phyloP scores from a whole-genome alignment of 352 stramenopile genomes.

The Aphanomyces invadans region DNA sequence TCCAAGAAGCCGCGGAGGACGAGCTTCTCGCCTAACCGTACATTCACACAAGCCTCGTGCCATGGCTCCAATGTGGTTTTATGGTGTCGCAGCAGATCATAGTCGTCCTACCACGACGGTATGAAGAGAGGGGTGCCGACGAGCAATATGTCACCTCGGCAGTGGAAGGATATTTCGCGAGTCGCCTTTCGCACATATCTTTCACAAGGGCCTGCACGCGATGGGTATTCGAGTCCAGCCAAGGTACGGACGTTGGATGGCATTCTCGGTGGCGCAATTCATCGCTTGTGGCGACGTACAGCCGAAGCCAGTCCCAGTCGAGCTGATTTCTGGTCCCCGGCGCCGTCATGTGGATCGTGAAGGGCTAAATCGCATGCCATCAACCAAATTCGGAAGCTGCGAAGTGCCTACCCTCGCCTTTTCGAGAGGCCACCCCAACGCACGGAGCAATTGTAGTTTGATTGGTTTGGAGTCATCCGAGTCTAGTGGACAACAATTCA shows the following conservation, averaged over 20 bases:
- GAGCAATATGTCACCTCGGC: constrained; percentile 28
- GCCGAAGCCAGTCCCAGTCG: constrained; percentile 15
- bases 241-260: not conserved
- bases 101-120: constrained; percentile 35
- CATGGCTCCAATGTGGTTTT: constrained; percentile 46
- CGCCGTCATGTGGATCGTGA: constrained; percentile 16
- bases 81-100: constrained; percentile 38
- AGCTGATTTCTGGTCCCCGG: not conserved
- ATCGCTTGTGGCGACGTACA: not conserved
- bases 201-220: constrained; percentile 27
- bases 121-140: not conserved
- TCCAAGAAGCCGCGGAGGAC: constrained; percentile 28
- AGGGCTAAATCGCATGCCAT: constrained; percentile 3
- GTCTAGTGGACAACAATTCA: not conserved
- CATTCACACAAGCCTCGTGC: constrained; percentile 53
- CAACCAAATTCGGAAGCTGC: no score
- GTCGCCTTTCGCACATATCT: constrained; percentile 29
- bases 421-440: not conserved
- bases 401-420: constrained; percentile 2
- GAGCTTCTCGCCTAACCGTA: constrained; percentile 61
- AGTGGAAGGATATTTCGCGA: not conserved
- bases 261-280: constrained; percentile 3
- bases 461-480: not conserved
- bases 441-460: not conserved
- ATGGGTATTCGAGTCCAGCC: constrained; percentile 25